A percentile compares a stretch with the other conserved stretches of the same genome.
These are phyloP conservation scores for Apiotrichum mycotoxinovorans DNA, from an alignment of 1,284 basidiomycete species.

Conservation along the genomic window DNA sequence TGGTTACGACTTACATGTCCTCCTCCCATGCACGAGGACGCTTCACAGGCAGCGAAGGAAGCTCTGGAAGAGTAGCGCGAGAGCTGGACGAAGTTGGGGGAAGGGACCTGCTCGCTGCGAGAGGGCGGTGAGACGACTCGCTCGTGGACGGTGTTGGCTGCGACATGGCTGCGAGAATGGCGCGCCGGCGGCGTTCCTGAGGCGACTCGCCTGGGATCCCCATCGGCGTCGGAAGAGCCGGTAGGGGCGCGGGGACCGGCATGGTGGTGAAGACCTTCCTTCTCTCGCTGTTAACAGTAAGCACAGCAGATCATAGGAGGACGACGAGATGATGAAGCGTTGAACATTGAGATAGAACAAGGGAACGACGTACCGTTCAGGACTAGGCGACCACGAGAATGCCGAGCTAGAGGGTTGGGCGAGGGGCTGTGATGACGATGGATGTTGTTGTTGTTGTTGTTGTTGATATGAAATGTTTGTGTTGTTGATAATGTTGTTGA, in stretches of 20 bases:
- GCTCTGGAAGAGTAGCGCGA: background rate
- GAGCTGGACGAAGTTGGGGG: background rate
- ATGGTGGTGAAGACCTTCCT: background rate
- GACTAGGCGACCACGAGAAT: conserved; percentile 29
- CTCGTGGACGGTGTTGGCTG: conserved; percentile 16
- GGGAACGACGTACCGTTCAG: conserved; percentile 16
- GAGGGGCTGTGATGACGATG: background rate
- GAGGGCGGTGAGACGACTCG: background rate
- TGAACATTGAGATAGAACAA: background rate
- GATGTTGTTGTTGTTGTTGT: background rate
- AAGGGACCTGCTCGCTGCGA: background rate
- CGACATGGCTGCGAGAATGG: conserved; percentile 42
- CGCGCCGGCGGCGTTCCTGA: conserved; percentile 37
- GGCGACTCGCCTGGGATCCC: conserved; percentile 22
- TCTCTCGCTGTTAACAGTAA: background rate
- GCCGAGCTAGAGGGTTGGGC: conserved; percentile 10
- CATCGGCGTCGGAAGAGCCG: background rate
- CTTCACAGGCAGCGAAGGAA: background rate
- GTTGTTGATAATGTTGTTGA: background rate
- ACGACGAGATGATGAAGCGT: too few species aligned
- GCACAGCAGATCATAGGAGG: too few species aligned
- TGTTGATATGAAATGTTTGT: background rate
- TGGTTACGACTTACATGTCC: background rate
- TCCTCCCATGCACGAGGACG: background rate
- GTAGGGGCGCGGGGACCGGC: background rate